Evolutionary conservation across 352 stramenopile species (phyloP), one percentile per base, ranked within the genome.

Genomic region (Porosira glacialis): DNA sequence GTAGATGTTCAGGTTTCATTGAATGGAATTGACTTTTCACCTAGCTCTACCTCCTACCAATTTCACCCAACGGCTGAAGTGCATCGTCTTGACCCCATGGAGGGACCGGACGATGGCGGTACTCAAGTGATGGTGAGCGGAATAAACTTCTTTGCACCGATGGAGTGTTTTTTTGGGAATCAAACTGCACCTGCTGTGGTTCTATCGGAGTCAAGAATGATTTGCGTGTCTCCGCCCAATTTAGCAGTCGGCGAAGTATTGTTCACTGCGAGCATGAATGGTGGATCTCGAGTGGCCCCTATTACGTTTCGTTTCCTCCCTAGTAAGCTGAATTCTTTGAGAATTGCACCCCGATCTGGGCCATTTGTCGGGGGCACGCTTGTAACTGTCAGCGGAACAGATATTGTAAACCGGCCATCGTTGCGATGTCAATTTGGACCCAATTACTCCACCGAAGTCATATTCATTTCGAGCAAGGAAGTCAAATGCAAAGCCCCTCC

Each of bases 341-440:
- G 57, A 35, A 75, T 85, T 27, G 72, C 72, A 5, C 83, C 83
- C 51, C 68, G 19, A 19, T 51, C 63, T 55, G 81, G 83, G 30
- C 65, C 69, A 48, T 75, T 75, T 49, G 77, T 57, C 30, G 83
- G 83, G 22, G 72, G 69, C 19, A 88, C 81, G 31, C 51, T 78
- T 63, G 78, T 90, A 21, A 83, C 68, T 44, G 57, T 87, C 13
- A 75, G 26, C 26, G 83, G 83, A 24, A 52, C 66, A 15, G 71
- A 83, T 38, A 85, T 89, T 70, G 64, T 51, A n/a, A 61, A 79
- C 38, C 81, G 70, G 38, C 67, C 51, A n/a, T 35, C 27, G 19
- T 67, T 75, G 4, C 26, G 17, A 28, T 89, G 83, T 27, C 81
- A 60, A 59, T 88, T 88, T 73, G 83, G 80, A 65, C 41, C 55